Conservation (phyloP, 2,329 filamentous ascomycete species). For the Microascus cirrosus region DNA sequence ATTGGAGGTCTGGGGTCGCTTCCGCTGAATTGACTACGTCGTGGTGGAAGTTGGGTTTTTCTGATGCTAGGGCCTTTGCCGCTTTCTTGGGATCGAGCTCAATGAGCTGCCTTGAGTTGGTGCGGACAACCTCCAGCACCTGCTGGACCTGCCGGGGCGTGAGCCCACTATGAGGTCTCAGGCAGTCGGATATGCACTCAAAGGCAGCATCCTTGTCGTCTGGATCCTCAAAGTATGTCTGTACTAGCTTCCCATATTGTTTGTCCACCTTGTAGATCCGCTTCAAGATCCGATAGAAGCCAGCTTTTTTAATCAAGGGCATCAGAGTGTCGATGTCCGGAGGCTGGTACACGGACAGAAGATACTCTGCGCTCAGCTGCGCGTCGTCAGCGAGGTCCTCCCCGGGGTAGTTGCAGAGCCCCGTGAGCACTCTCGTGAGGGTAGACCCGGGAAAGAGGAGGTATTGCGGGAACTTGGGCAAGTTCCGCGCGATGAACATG, state of each 20-base stretch:
- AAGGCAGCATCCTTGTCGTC: slow-evolving; percentile 69
- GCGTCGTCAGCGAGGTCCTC: slow-evolving; percentile 80
- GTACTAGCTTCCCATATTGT: slow-evolving; percentile 66
- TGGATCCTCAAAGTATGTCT: slow-evolving; percentile 75
- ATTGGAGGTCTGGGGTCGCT: slow-evolving; percentile 54
- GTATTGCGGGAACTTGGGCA: slow-evolving; percentile 95
- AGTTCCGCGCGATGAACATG: slow-evolving; percentile 94
- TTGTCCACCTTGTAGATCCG: slow-evolving; percentile 71
- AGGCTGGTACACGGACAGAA: slow-evolving; percentile 87
- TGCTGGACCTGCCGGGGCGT: slow-evolving; percentile 61
- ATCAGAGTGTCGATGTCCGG: slow-evolving; percentile 69
- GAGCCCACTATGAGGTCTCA: slow-evolving; percentile 53
- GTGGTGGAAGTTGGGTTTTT: slow-evolving; percentile 55
- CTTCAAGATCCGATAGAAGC: slow-evolving; percentile 87
- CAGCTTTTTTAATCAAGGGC: slow-evolving; percentile 64
- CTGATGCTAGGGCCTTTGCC: slow-evolving; percentile 51
- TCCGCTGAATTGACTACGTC: slow-evolving; percentile 51
- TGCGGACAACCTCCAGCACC: slow-evolving; percentile 54
- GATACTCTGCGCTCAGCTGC: slow-evolving; percentile 91
- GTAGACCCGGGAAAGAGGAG: slow-evolving; percentile 81
- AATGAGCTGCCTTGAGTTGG: slow-evolving; percentile 55
- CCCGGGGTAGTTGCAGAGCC: slow-evolving; percentile 76
- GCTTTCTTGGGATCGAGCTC: slow-evolving; percentile 54
- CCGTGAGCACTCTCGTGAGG: slow-evolving; percentile 67
- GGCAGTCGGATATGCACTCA: slow-evolving; percentile 63